These are phyloP conservation scores for Malus hybrid DNA, from an alignment of 331 rosid genomes.

Conservation along the genomic window DNA sequence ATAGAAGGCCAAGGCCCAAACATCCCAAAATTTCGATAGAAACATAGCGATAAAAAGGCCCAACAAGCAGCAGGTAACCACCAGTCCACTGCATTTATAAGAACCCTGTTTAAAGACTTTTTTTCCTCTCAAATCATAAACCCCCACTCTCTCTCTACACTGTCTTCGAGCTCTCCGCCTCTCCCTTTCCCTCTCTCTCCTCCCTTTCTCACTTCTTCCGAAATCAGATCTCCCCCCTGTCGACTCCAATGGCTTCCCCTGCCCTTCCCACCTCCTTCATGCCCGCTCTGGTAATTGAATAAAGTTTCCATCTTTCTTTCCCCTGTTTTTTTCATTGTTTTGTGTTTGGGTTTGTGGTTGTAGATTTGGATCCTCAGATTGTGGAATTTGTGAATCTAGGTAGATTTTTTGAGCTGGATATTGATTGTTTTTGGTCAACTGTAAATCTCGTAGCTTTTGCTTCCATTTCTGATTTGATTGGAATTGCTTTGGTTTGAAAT, in stretches of 20 bases:
- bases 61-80: constrained; percentile 15
- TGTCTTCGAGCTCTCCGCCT: constrained; percentile 48
- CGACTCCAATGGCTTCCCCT: constrained; percentile 46
- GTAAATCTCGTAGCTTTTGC: not conserved
- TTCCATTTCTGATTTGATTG: not conserved
- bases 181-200: not conserved
- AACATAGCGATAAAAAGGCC: constrained; percentile 31
- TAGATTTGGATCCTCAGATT: not conserved
- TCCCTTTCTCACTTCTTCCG: constrained; percentile 2
- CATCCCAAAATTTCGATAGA: constrained; percentile 18
- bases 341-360: not conserved
- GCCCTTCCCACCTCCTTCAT: constrained; percentile 25
- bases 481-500: not conserved
- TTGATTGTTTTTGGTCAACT: not conserved
- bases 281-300: constrained; percentile 29
- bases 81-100: not conserved
- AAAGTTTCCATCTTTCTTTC: not conserved
- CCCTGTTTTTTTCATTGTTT: not conserved
- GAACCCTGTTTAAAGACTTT: not conserved
- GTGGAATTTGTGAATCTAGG: not conserved
- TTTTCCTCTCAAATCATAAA: not conserved
- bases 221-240: constrained; percentile 41
- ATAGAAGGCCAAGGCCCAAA: not conserved
- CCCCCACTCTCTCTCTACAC: not conserved
- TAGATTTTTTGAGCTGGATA: not conserved